Base-by-base conservation (phyloP, 306 rosid species). In the Rubus parviflorus region DNA sequence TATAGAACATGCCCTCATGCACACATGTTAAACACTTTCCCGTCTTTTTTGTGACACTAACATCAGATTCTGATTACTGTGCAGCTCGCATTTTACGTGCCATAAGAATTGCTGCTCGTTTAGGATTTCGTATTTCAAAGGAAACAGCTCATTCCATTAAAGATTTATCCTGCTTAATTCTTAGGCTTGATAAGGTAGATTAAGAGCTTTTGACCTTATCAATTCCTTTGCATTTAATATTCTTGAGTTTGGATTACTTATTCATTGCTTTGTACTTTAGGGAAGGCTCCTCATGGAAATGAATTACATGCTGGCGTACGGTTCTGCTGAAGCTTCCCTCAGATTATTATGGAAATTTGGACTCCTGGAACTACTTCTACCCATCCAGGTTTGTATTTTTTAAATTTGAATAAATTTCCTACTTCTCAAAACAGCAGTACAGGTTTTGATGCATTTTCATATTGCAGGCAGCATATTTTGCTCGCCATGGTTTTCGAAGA, bases 61-160 rank as follows among this genome's bases (percentile, higher is more conserved):
- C 58, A 8, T 73, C 54, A 75, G 42, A 65, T 70, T 74, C 58
- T 63, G 25, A 77, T 40, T 88, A 70, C 60, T 78, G 42, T 84
- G 82, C 90, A 94, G 97, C 97, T 84, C 95, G 97, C 74, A 94
- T 94, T 74, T 84, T 94, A 53, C 95, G 97, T 80, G 98, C 85
- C 75, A 82, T 94, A 82, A 89, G 98, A 77, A 74, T 92, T 58
- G 96, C 97, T 61, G 97, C 97, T 78, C 97, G 95, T 71, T 90
- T 94, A 77, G 89, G 91, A 74, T 94, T 94, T 83, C 79, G 82
- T 60, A 75, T 94, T 82, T 87, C 96, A 12, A 87, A 79, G 81
- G 98, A 94, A 85, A 90, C 96, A 10, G 94, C 96, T 84, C 84
- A 65, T 66, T 85, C 70, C 85, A 65, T 94, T 65, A 89, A 85